Percentiles rank a stretch among this genome's conserved stretches.
Conservation (phyloP, 139 green algal species). For the Trebouxia sp. region DNA sequence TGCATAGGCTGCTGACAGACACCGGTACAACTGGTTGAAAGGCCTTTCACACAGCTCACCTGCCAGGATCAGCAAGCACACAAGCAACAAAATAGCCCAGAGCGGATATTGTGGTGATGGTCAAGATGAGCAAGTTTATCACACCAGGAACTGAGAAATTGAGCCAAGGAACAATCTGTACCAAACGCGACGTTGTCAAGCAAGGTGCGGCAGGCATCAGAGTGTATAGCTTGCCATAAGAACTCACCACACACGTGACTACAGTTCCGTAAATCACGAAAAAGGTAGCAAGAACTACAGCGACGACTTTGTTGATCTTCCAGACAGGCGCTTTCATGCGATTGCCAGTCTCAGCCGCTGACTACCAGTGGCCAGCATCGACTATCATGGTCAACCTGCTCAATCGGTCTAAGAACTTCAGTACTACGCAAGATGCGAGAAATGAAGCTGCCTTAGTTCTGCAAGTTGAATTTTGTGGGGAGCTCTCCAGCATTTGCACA, state of each 20-base stretch:
- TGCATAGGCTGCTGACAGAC: neutral
- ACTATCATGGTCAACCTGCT: no score
- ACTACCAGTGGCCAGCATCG: no score
- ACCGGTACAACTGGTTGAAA: neutral
- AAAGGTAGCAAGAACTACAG: neutral
- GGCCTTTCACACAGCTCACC: conserved; percentile 31
- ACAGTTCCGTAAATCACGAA: neutral
- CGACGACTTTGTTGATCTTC: conserved; percentile 3
- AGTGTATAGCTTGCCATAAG: no score
- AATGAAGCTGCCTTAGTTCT: no score
- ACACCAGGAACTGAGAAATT: conserved; percentile 66
- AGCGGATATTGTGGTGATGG: conserved; percentile 40
- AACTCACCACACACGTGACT: neutral
- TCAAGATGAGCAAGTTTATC: conserved; percentile 56
- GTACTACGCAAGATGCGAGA: no score
- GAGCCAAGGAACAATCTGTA: conserved; percentile 74
- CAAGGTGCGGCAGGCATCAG: no score
- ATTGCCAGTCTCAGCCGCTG: neutral
- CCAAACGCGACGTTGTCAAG: neutral
- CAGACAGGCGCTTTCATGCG: neutral
- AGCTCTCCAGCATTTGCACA: no score
- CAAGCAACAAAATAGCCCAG: conserved; percentile 64
- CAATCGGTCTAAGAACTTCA: no score
- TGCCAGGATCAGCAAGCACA: conserved; percentile 68
- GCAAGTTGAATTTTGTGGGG: no score